Percentiles rank a stretch among this genome's conserved stretches.
These are phyloP conservation scores for Narthecium ossifragum DNA, from an alignment of 106 monocot genomes.

Conservation along the genomic window DNA sequence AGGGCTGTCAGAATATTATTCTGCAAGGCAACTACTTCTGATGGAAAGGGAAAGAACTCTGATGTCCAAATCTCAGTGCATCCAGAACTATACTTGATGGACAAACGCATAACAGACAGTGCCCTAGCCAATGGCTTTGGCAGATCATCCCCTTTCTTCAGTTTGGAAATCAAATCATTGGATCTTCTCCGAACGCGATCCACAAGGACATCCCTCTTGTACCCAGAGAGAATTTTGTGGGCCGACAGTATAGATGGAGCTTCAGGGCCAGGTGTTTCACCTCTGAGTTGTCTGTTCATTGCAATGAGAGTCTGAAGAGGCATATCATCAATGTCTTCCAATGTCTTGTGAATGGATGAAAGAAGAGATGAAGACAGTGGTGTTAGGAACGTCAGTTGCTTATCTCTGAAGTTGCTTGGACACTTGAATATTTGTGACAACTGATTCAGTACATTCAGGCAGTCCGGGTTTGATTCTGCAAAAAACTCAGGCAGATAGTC, in stretches of 20 bases:
- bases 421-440: conserved; percentile 43
- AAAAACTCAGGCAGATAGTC: conserved; percentile 28
- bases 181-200: conserved; percentile 27
- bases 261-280: conserved; percentile 19
- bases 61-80: conserved; percentile 15
- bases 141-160: conserved; percentile 31
- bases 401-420: conserved; percentile 22
- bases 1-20: conserved; percentile 60
- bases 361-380: conserved; percentile 24
- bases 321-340: conserved; percentile 41
- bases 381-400: conserved; percentile 21
- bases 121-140: conserved; percentile 63
- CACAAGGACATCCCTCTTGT: conserved; percentile 18
- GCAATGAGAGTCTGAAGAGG: conserved; percentile 40
- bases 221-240: too few species aligned
- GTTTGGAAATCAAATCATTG: conserved; percentile 14
- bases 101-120: conserved; percentile 50
- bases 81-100: conserved; percentile 27
- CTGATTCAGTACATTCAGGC: conserved; percentile 12
- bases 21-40: conserved; percentile 34
- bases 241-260: conserved; percentile 27
- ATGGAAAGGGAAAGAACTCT: conserved; percentile 54
- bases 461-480: conserved; percentile 7
- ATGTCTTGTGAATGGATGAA: conserved; percentile 30
- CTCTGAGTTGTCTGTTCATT: conserved; percentile 50